phyloP scores from a whole-genome alignment of 768 basidiomycete species.

The Lentinula sp. region DNA sequence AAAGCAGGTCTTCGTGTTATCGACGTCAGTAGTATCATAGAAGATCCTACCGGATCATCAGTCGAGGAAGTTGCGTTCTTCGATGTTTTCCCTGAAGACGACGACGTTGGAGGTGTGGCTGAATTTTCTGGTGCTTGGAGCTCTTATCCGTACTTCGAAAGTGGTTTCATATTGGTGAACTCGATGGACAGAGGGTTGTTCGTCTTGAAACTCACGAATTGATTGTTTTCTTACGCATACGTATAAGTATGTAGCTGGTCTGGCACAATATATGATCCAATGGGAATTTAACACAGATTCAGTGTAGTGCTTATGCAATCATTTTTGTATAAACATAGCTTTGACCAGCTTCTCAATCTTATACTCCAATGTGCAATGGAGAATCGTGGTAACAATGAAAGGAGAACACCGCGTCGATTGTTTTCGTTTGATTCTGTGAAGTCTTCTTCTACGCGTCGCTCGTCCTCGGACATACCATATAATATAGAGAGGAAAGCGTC shows the following conservation, averaged over 20 bases:
- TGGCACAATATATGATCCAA: too few species aligned
- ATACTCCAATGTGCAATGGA: background rate
- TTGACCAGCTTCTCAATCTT: too few species aligned
- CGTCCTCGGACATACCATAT: slow-evolving; percentile 14
- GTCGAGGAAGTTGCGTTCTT: slow-evolving; percentile 21
- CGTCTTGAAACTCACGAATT: slow-evolving; percentile 9
- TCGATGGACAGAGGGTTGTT: slow-evolving; percentile 14
- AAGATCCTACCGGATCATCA: slow-evolving; percentile 21
- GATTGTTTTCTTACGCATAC: background rate
- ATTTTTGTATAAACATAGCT: too few species aligned
- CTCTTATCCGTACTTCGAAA: slow-evolving; percentile 13
- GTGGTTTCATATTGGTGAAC: slow-evolving; percentile 13
- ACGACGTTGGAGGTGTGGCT: slow-evolving; percentile 9
- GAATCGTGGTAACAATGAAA: slow-evolving; percentile 5
- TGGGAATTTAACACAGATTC: too few species aligned
- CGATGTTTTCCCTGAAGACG: slow-evolving; percentile 18
- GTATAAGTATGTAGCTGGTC: background rate
- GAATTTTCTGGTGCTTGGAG: slow-evolving; percentile 13
- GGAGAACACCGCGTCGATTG: slow-evolving; percentile 15
- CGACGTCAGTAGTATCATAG: slow-evolving; percentile 19
- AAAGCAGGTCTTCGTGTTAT: slow-evolving; percentile 21
- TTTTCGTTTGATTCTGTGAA: slow-evolving; percentile 21
- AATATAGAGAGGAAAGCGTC: background rate
- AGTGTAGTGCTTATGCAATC: too few species aligned
- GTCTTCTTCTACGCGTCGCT: slow-evolving; percentile 10